Base-by-base conservation (phyloP, 495 filamentous ascomycete genomes). In the Aspergillus panamensis region DNA sequence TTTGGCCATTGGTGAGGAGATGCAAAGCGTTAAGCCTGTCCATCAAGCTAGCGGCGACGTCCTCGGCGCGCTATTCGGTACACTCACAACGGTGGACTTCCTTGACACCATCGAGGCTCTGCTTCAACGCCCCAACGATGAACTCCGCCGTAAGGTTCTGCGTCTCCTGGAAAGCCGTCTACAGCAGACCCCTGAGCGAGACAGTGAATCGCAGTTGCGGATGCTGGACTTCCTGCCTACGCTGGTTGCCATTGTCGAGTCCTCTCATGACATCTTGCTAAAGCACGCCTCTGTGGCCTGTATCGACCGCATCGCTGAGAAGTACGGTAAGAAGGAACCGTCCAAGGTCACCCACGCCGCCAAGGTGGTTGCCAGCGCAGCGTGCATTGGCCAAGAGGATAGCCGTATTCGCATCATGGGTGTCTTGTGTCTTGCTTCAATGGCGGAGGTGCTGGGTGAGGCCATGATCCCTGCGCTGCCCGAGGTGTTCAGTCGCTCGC, bases 291-390 rank as follows among this genome's bases (percentile, higher is more conserved):
- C 92, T 6, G 80, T 97, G 40, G 80, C 82, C 39, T 97, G 94
- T 64, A 88, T 96, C 48, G 91, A 96, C 72, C 86, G 87, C 63
- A 92, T 97, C 51, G 82, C 89, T 8, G 90, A 95, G 72, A 89
- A 89, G 67, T 96, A 95, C 67, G 94, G 94, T 53, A 93, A 92
- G 72, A 90, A 88, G 65, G 88, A 93, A 63, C 76, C 84, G 1
- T 83, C 84, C 57, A 86, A 85, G 51, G 77, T 88, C 21, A 71
- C 80, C 21, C 53, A 68, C 30, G 85, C 90, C 21, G 89, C 90
- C 10, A 75, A 83, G 49, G 84, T 87, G 7, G 86, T 97, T 65
- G 84, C 88, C n/a, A 84, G 90, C 44, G 71, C 81, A 32, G 76
- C 88, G 57, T 92, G 88, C 58, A 80, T 97, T 25, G 87, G 86